Conservation (phyloP, 768 basidiomycete species). For the Suillus subaureus region DNA sequence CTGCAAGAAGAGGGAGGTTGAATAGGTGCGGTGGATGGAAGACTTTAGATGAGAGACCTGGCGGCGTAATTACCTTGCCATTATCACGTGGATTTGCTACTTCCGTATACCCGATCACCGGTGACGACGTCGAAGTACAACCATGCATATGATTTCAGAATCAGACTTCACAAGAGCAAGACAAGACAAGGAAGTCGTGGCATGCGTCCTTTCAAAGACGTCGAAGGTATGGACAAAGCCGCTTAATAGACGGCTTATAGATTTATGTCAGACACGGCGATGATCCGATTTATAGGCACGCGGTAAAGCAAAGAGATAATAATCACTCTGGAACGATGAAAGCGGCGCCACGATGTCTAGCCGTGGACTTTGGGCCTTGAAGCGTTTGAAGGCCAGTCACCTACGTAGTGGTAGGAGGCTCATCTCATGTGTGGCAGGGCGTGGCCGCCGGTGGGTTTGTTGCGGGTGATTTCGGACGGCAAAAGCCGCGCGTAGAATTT, state of each 20-base stretch:
- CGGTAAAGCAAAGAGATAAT: not conserved
- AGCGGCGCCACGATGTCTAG: not conserved
- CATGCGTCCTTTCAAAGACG: not conserved
- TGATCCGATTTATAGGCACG: not conserved
- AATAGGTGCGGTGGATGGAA: not conserved
- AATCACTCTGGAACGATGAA: not conserved
- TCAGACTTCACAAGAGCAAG: constrained; percentile 3
- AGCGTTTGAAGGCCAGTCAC: not conserved
- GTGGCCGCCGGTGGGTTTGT: not conserved
- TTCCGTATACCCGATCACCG: constrained; percentile 13
- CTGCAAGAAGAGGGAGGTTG: constrained; percentile 17
- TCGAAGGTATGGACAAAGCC: not conserved
- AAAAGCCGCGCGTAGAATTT: constrained; percentile 11
- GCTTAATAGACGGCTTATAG: not conserved
- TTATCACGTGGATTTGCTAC: constrained; percentile 32
- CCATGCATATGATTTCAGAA: not conserved
- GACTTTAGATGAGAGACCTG: not conserved
- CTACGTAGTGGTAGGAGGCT: not conserved
- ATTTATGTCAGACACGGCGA: not conserved
- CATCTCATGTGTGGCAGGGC: not conserved
- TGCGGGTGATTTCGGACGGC: constrained; percentile 16
- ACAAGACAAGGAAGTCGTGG: not conserved
- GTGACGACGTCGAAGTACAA: not conserved
- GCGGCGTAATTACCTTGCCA: constrained; percentile 15
- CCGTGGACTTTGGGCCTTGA: not conserved